These are phyloP conservation scores for Irpex lacteus DNA, from an alignment of 1,284 basidiomycete species.

Conservation along the genomic window DNA sequence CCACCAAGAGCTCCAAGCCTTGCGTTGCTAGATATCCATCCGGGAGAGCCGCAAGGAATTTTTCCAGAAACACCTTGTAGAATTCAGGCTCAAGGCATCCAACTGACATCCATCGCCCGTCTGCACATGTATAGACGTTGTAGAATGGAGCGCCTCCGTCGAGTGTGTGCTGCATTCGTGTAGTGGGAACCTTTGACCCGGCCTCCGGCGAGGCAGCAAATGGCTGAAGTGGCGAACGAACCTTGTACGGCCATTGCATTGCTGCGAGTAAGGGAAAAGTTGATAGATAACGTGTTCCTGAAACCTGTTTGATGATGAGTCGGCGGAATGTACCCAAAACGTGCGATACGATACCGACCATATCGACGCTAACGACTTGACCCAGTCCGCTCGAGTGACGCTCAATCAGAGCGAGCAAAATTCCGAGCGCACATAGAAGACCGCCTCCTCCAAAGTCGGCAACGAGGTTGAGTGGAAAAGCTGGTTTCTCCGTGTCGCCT, in stretches of 20 bases:
- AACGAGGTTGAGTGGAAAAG: constrained; percentile 74
- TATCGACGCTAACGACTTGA: constrained; percentile 76
- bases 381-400: constrained; percentile 62
- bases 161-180: constrained; percentile 60
- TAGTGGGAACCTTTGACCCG: constrained; percentile 33
- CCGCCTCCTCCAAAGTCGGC: constrained; percentile 86
- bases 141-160: constrained; percentile 85
- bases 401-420: constrained; percentile 74
- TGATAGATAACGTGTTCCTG: constrained; percentile 75
- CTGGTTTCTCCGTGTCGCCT: constrained; percentile 58
- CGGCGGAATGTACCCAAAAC: not conserved
- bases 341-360: constrained; percentile 44
- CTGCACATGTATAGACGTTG: constrained; percentile 69
- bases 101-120: constrained; percentile 75
- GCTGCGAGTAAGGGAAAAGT: constrained; percentile 58
- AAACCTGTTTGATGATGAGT: constrained; percentile 48
- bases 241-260: constrained; percentile 35
- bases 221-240: not conserved
- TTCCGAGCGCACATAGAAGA: constrained; percentile 69
- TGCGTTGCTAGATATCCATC: constrained; percentile 27
- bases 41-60: constrained; percentile 52
- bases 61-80: constrained; percentile 58
- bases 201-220: constrained; percentile 26
- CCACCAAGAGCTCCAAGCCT: constrained; percentile 45
- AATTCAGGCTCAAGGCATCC: constrained; percentile 75